phyloP scores from a whole-genome alignment of 139 green algal genomes.

The Tetraselmis chui region DNA sequence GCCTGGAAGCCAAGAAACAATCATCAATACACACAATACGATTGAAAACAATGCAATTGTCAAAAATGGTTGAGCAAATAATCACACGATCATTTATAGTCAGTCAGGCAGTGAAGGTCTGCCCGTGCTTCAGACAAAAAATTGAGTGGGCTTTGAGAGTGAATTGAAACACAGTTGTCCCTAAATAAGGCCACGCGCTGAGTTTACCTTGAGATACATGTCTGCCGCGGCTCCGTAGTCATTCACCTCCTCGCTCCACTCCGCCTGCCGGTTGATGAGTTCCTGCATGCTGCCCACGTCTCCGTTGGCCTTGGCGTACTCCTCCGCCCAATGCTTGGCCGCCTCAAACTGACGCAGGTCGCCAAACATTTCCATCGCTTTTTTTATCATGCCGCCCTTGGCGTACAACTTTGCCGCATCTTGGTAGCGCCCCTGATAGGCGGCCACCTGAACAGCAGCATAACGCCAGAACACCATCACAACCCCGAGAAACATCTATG shows the following conservation, averaged over 20 bases:
- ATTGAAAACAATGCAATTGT: too few species aligned
- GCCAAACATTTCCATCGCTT: slow-evolving; percentile 73
- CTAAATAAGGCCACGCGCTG: too few species aligned
- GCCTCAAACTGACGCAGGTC: slow-evolving; percentile 77
- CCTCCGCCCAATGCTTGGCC: slow-evolving; percentile 67
- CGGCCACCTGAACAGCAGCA: not conserved
- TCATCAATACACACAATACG: too few species aligned
- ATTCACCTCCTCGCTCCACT: slow-evolving; percentile 73
- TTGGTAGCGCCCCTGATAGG: slow-evolving; percentile 47
- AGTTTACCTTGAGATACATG: slow-evolving; percentile 78
- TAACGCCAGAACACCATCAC: too few species aligned
- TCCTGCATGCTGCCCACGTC: slow-evolving; percentile 32
- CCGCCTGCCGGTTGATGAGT: slow-evolving; percentile 65
- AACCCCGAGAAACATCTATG: too few species aligned
- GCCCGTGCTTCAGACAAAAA: too few species aligned
- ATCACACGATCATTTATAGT: too few species aligned
- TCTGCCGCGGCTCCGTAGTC: slow-evolving; percentile 71
- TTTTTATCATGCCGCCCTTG: slow-evolving; percentile 31
- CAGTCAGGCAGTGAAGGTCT: too few species aligned
- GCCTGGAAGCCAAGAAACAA: too few species aligned
- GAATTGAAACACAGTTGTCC: too few species aligned
- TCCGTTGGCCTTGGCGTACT: slow-evolving; percentile 32
- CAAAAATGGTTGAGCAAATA: too few species aligned
- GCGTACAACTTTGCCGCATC: slow-evolving; percentile 61
- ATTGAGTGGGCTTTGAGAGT: too few species aligned